A percentile compares a stretch with the other conserved stretches of the same genome.
These are phyloP conservation scores for Fusarium lyarnte DNA, from an alignment of 2,329 filamentous ascomycete species.

Conservation along the genomic window DNA sequence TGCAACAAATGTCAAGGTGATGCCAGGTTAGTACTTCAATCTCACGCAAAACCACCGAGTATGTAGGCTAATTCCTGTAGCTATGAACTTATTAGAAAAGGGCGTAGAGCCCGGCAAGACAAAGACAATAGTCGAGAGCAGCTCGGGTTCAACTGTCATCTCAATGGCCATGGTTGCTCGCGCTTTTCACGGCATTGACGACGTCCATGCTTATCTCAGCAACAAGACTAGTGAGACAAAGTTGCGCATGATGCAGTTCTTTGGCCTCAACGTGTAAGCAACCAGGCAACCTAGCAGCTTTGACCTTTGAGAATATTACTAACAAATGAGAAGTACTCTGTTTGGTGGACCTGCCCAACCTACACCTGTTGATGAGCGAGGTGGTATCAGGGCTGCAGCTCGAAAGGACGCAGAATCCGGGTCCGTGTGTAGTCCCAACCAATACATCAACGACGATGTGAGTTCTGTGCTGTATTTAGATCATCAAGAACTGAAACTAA, in stretches of 20 bases:
- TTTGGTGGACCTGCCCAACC: slow-evolving; percentile 49
- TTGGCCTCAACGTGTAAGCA: slow-evolving; percentile 48
- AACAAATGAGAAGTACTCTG: slow-evolving; percentile 38
- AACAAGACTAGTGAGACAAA: slow-evolving; percentile 56
- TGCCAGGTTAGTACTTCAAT: slow-evolving; percentile 57
- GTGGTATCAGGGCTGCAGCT: slow-evolving; percentile 46
- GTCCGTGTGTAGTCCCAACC: slow-evolving; percentile 45
- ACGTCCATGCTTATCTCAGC: slow-evolving; percentile 57
- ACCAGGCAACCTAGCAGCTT: slow-evolving; percentile 3
- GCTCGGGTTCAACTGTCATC: slow-evolving; percentile 69
- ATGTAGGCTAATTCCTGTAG: slow-evolving; percentile 33
- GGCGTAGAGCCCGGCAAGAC: slow-evolving; percentile 56
- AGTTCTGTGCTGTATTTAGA: not conserved
- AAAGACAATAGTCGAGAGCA: slow-evolving; percentile 66
- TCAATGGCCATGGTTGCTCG: slow-evolving; percentile 59
- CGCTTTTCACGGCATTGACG: slow-evolving; percentile 51
- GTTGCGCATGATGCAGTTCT: slow-evolving; percentile 47
- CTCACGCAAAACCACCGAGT: not conserved
- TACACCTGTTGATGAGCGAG: slow-evolving; percentile 46
- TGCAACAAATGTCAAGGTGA: slow-evolving; percentile 69
- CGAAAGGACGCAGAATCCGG: slow-evolving; percentile 45
- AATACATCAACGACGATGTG: slow-evolving; percentile 49
- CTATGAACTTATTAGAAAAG: slow-evolving; percentile 60
- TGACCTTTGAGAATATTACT: not conserved
- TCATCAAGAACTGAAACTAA: not conserved